Percentiles rank a stretch among this genome's conserved stretches.
phyloP scores from a whole-genome alignment of 306 rosid genomes.

The Cercis canadensis region DNA sequence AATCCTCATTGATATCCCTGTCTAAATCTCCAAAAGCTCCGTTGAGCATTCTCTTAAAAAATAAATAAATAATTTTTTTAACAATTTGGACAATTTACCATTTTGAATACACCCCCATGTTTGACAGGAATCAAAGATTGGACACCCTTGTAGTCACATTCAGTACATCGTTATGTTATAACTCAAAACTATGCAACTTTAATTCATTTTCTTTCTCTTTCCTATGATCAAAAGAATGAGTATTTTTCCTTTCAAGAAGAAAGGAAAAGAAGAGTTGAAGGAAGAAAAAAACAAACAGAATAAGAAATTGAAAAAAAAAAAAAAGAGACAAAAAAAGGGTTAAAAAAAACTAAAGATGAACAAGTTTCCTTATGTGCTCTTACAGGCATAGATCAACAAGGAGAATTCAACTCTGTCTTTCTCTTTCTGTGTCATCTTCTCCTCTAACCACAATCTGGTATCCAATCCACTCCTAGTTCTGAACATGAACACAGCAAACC shows the following conservation, averaged over 20 bases:
- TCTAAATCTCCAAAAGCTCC: slow-evolving; percentile 28
- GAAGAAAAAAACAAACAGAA: slow-evolving; percentile 13
- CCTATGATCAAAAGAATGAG: slow-evolving; percentile 36
- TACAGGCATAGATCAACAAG: slow-evolving; percentile 89
- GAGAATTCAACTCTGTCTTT: slow-evolving; percentile 68
- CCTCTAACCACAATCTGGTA: slow-evolving; percentile 87
- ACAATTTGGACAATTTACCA: not conserved
- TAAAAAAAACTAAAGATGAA: not conserved
- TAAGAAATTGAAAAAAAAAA: slow-evolving; percentile 4
- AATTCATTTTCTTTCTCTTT: slow-evolving; percentile 15
- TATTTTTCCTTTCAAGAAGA: slow-evolving; percentile 45
- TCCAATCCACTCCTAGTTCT: slow-evolving; percentile 84
- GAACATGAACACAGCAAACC: slow-evolving; percentile 84
- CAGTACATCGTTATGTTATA: slow-evolving; percentile 28
- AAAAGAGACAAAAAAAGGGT: not conserved
- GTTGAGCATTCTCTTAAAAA: not conserved
- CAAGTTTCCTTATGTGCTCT: slow-evolving; percentile 52
- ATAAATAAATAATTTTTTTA: not conserved
- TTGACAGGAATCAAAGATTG: not conserved
- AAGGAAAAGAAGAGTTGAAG: slow-evolving; percentile 29
- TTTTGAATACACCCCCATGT: not conserved
- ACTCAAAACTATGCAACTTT: slow-evolving; percentile 38
- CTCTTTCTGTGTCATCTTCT: slow-evolving; percentile 61
- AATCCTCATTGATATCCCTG: slow-evolving; percentile 48
- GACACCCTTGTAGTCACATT: not conserved